Evolutionary conservation across 306 rosid species (phyloP).

Genomic region (Vicia faba): DNA sequence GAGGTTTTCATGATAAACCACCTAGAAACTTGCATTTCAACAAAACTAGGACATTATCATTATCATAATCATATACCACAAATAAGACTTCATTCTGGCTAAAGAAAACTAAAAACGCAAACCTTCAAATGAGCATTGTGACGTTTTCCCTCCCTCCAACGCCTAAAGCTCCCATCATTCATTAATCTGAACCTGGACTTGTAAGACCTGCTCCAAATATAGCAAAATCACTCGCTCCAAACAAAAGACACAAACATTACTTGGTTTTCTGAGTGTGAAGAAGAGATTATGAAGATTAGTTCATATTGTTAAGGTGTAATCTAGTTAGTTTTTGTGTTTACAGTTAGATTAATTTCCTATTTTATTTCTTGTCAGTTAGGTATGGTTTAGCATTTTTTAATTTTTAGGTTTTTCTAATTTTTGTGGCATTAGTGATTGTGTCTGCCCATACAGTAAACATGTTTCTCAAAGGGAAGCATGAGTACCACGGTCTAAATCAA

Average conservation of each 20-base stretch:
- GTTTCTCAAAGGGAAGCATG: too few relatives aligned
- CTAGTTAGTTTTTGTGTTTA: too few relatives aligned
- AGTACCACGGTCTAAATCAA: too few relatives aligned
- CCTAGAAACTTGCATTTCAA: conserved; percentile 19
- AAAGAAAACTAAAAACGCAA: conserved; percentile 4
- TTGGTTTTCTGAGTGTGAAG: too few relatives aligned
- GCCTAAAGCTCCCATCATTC: conserved; percentile 87
- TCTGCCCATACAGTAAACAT: too few relatives aligned
- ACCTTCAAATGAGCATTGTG: conserved; percentile 98
- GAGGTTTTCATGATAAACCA: conserved; percentile 14
- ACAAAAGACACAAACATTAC: conserved; percentile 9
- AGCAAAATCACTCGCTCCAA: conserved; percentile 24
- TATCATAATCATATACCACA: conserved; percentile 3
- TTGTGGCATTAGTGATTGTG: too few relatives aligned
- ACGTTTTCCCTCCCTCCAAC: conserved; percentile 91
- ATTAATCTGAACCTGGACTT: conserved; percentile 73
- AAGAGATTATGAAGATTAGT: too few relatives aligned
- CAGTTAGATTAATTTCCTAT: too few relatives aligned
- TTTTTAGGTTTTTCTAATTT: too few relatives aligned
- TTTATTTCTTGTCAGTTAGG: too few relatives aligned
- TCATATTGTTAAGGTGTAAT: too few relatives aligned
- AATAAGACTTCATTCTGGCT: background rate
- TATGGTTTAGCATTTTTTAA: too few relatives aligned
- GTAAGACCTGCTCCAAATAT: conserved; percentile 64
- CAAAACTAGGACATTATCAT: conserved; percentile 3